Evolutionary conservation across 192 early-diverging fungal genomes (phyloP), one percentile per base, ranked within the genome.

Genomic region (Linnemannia zychae): DNA sequence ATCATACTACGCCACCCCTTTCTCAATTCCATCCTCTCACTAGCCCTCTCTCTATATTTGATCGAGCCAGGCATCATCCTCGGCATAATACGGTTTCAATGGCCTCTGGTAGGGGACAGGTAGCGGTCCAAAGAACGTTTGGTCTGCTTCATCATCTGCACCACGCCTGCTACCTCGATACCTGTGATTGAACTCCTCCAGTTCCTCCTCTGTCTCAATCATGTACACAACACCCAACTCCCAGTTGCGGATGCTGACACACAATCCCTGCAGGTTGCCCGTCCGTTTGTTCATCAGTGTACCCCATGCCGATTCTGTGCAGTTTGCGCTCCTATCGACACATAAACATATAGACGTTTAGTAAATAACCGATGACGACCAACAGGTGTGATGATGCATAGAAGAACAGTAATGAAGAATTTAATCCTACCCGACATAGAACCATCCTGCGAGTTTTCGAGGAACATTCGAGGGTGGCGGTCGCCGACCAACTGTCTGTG

Each of bases 301-400:
- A 4, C 83, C 83, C 83, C 83, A 85, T n/a, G 83, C 83, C 5
- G 83, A 85, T 37, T 85, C 83, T 37, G 83, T 72, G 40, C 79
- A 85, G 40, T 85, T 85, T n/a, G 83, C 77, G 34, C 73, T 76
- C 70, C 83, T 85, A 37, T 28, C 33, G n/a, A 57, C 1, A 44
- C 31, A 9, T 33, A 65, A 46, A 16, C 11, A 67, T 9, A 60
- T 22, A 20, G 3, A 20, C 9, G 15, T 17, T 50, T 38, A 34
- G 52, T 36, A 18, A 74, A 49, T 36, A 34, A n/a, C n/a, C 15
- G 16, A 33, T n/a, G 22, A 17, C 24, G 24, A 17, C 7, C 7
- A 13, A n/a, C n/a, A n/a, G n/a, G 44, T 11, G 66, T 12, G 46
- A 31, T 11, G 49, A 17, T 44, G 22, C 33, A 78, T 33, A 34